These are phyloP conservation scores for Eucalyptus sp. DNA, from an alignment of 345 rosid species.

Conservation along the genomic window DNA sequence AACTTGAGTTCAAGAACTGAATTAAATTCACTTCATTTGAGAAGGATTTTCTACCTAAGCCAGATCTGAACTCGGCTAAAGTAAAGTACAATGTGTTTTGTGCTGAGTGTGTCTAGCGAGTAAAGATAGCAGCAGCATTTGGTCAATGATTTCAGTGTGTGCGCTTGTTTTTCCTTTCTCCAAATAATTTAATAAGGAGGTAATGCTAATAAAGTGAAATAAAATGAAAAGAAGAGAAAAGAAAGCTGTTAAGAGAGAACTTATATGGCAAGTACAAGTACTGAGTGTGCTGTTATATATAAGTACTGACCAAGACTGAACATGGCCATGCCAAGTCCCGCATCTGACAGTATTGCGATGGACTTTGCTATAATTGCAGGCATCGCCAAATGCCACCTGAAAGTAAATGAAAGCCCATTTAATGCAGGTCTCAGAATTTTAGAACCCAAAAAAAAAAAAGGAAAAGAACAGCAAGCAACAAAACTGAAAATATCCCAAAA, in stretches of 20 bases:
- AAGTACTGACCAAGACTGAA: slow-evolving; percentile 96
- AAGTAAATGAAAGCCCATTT: not conserved
- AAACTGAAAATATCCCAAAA: not conserved
- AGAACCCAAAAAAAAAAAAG: not conserved
- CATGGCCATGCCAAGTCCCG: slow-evolving; percentile 99
- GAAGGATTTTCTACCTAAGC: not conserved
- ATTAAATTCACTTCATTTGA: not conserved
- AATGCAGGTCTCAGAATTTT: not conserved
- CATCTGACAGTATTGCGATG: slow-evolving; percentile 97
- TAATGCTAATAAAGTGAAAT: not conserved
- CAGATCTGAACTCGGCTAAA: not conserved
- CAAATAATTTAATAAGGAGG: not conserved
- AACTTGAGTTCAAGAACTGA: not conserved
- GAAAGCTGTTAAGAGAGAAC: not conserved
- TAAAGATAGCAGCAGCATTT: not conserved
- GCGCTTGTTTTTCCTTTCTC: not conserved
- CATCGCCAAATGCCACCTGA: slow-evolving; percentile 91
- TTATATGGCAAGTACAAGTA: not conserved
- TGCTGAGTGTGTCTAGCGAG: not conserved
- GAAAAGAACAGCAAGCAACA: not conserved
- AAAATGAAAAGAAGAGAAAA: not conserved
- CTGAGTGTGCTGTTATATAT: not conserved
- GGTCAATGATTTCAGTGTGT: not conserved
- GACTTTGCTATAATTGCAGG: slow-evolving; percentile 94
- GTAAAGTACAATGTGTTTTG: not conserved